A percentile compares a stretch with the other conserved stretches of the same genome.
phyloP scores from a whole-genome alignment of 192 early-diverging fungal species.

The Radiomyces spectabilis region DNA sequence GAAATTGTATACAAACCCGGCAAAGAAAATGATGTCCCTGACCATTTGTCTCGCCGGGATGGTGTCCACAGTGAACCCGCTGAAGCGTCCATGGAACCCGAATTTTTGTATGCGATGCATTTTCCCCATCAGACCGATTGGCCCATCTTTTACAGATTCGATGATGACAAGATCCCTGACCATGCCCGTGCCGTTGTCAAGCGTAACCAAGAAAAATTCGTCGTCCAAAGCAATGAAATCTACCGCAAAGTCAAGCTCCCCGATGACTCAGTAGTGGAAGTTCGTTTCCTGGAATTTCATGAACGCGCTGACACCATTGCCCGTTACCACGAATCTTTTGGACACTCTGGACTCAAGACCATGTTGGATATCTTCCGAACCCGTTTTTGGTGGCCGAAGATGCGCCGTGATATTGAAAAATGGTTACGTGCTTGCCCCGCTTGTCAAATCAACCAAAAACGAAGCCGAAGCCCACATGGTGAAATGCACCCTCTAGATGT shows the following conservation, averaged over 20 bases:
- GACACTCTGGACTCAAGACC: neutral
- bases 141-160: constrained; percentile 4
- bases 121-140: too few species aligned
- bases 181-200: too few species aligned
- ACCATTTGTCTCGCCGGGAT: too few species aligned
- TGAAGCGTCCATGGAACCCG: too few species aligned
- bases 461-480: neutral
- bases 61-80: too few species aligned
- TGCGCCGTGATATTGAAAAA: neutral
- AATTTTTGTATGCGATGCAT: too few species aligned
- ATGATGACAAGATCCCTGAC: too few species aligned
- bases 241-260: neutral
- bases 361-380: neutral
- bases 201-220: neutral
- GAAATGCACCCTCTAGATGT: constrained; percentile 1
- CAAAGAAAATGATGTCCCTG: too few species aligned
- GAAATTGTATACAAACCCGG: too few species aligned
- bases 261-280: neutral
- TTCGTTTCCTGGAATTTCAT: neutral
- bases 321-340: neutral
- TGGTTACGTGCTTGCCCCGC: neutral
- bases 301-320: neutral
- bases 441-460: too few species aligned
- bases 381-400: neutral
- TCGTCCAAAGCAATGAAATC: neutral